Evolutionary conservation across 1,139 yeast species (phyloP).

Genomic region (Taphrina wiesneri): DNA sequence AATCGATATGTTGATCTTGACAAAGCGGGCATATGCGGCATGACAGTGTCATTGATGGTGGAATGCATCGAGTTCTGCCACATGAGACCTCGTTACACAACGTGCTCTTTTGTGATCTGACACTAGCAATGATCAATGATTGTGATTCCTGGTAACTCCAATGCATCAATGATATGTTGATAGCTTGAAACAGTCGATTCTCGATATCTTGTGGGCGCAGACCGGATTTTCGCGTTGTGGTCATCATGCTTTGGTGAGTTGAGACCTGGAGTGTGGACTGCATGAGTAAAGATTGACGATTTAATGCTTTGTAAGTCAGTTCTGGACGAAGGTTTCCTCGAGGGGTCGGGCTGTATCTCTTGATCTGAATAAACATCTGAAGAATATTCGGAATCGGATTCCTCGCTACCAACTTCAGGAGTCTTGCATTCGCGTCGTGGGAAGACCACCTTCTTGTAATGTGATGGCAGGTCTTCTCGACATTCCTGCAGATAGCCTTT

Average conservation of each 20-base stretch:
- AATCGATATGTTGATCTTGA: too few relatives aligned
- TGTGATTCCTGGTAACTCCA: background rate
- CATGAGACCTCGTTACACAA: too few relatives aligned
- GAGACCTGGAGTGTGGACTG: background rate
- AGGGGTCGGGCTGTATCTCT: too few relatives aligned
- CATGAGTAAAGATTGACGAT: too few relatives aligned
- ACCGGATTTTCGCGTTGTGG: background rate
- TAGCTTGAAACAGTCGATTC: background rate
- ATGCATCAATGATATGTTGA: background rate
- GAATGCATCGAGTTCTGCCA: too few relatives aligned
- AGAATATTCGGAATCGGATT: background rate
- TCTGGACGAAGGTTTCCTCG: too few relatives aligned
- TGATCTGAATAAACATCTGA: background rate
- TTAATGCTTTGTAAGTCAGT: background rate
- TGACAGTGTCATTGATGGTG: too few relatives aligned
- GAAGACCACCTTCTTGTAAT: background rate
- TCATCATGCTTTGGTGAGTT: background rate
- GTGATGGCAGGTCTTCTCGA: background rate
- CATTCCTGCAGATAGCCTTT: constrained; percentile 12
- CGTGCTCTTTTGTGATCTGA: background rate
- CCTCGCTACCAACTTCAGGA: background rate
- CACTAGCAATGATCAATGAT: background rate
- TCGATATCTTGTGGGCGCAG: background rate
- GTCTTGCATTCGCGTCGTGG: background rate
- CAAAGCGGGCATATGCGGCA: too few relatives aligned